Evolutionary conservation across 1,139 yeast species (phyloP).

Genomic region (Tardiomyces digboiensis): DNA sequence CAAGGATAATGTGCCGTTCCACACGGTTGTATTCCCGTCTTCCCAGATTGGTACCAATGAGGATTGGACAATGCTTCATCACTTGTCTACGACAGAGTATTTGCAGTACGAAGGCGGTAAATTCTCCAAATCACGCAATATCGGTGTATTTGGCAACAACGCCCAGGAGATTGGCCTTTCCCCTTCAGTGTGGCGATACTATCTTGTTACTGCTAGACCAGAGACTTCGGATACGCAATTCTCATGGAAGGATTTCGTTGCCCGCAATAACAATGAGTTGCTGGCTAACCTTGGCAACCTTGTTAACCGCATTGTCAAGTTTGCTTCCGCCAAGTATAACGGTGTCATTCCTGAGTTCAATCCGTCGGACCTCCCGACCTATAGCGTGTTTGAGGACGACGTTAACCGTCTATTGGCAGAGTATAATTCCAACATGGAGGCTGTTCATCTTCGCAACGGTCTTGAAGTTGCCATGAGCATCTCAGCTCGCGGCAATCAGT

Average conservation of each 20-base stretch:
- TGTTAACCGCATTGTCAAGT: slow-evolving; percentile 88
- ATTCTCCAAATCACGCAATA: slow-evolving; percentile 91
- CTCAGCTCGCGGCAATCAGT: slow-evolving; percentile 88
- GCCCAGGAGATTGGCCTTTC: slow-evolving; percentile 90
- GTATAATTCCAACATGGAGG: slow-evolving; percentile 69
- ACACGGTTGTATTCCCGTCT: slow-evolving; percentile 95
- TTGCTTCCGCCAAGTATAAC: slow-evolving; percentile 82
- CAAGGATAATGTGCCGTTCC: slow-evolving; percentile 98
- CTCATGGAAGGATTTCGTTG: slow-evolving; percentile 94
- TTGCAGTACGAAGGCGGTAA: slow-evolving; percentile 97
- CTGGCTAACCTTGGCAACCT: slow-evolving; percentile 95
- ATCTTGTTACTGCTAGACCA: slow-evolving; percentile 86
- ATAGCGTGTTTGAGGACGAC: slow-evolving; percentile 42
- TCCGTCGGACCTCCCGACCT: slow-evolving; percentile 28
- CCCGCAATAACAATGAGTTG: slow-evolving; percentile 86
- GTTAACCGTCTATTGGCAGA: slow-evolving; percentile 49
- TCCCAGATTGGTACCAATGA: slow-evolving; percentile 83
- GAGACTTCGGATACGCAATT: slow-evolving; percentile 94
- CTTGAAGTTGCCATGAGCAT: slow-evolving; percentile 86
- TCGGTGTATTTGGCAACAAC: slow-evolving; percentile 97
- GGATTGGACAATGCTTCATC: slow-evolving; percentile 85
- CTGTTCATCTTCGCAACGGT: slow-evolving; percentile 76
- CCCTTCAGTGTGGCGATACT: slow-evolving; percentile 96
- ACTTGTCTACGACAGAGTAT: slow-evolving; percentile 90
- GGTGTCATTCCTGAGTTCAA: slow-evolving; percentile 71